These are phyloP conservation scores for Trypanosomatidae sp. DNA, from an alignment of 208 protist genomes.

Conservation along the genomic window DNA sequence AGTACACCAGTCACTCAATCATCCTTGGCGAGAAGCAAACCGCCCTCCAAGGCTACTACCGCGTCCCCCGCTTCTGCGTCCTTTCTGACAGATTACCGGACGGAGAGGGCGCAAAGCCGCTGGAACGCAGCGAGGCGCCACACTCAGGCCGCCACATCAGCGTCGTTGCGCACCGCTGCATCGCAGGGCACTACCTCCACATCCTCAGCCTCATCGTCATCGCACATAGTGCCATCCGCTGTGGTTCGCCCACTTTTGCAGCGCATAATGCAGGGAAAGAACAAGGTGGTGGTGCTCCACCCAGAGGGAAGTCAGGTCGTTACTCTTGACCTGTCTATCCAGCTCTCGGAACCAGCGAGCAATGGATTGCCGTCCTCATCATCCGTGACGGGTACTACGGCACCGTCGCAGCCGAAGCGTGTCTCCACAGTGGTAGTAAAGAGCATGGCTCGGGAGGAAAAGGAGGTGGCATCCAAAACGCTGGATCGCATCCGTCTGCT, in stretches of 20 bases:
- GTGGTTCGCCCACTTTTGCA: background rate
- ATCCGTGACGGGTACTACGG: background rate
- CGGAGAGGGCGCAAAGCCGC: conserved; percentile 8
- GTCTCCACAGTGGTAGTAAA: conserved; percentile 29
- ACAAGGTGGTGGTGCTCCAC: conserved; percentile 39
- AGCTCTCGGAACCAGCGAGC: background rate
- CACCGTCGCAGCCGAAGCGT: background rate
- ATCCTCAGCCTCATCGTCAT: background rate
- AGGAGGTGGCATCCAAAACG: conserved; percentile 55
- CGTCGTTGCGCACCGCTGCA: background rate
- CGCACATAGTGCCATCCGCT: background rate
- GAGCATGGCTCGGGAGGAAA: conserved; percentile 72
- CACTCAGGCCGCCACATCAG: background rate
- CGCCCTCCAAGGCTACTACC: background rate
- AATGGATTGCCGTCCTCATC: background rate
- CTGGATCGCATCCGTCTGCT: conserved; percentile 83
- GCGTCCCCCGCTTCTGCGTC: background rate
- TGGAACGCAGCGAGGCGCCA: conserved; percentile 1
- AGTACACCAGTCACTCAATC: background rate
- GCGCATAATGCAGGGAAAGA: conserved; percentile 30
- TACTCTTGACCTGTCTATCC: conserved; percentile 47
- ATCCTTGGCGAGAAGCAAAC: background rate
- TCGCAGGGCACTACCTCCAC: background rate
- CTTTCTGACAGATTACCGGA: conserved; percentile 5
- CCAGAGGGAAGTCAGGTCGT: conserved; percentile 30